Conservation (phyloP, 257 asterid genomes). For the Gentiana straminea region DNA sequence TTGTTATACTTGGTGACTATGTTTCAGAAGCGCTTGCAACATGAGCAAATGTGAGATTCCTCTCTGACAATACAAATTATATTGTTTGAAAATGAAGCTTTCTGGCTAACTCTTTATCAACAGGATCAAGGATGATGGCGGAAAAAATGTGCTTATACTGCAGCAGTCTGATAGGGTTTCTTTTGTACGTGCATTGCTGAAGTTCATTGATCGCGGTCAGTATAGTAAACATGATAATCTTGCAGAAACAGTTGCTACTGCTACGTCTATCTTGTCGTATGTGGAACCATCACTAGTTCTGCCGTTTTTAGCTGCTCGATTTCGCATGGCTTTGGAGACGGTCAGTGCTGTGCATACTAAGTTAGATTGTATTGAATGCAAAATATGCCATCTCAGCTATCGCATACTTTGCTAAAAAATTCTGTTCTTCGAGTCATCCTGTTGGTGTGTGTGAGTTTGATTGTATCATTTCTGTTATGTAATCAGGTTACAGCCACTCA, state of each 20-base stretch:
- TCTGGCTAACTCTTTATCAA: conserved; percentile 20
- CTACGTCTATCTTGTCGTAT: conserved; percentile 90
- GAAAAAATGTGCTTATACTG: conserved; percentile 42
- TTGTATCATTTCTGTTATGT: conserved; percentile 13
- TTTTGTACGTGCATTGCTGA: conserved; percentile 65
- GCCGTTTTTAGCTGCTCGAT: conserved; percentile 86
- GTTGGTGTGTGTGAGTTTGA: conserved; percentile 8
- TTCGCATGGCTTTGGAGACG: conserved; percentile 97
- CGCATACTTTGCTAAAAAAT: conserved; percentile 2
- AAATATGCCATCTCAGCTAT: neutral
- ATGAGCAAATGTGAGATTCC: conserved; percentile 73
- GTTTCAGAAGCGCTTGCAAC: conserved; percentile 79
- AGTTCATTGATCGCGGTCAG: conserved; percentile 95
- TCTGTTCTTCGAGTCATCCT: conserved; percentile 8
- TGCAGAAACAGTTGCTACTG: conserved; percentile 87
- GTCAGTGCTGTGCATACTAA: conserved; percentile 34
- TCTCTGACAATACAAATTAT: conserved; percentile 1
- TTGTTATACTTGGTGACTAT: conserved; percentile 71
- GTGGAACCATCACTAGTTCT: conserved; percentile 91
- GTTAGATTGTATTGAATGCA: neutral
- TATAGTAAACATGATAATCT: conserved; percentile 91
- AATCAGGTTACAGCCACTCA: conserved; percentile 95
- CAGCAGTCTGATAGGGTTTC: conserved; percentile 65
- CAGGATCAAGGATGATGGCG: conserved; percentile 60
- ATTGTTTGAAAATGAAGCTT: neutral